Base-by-base conservation (phyloP, 345 rosid genomes). In the Dimocarpus longan region DNA sequence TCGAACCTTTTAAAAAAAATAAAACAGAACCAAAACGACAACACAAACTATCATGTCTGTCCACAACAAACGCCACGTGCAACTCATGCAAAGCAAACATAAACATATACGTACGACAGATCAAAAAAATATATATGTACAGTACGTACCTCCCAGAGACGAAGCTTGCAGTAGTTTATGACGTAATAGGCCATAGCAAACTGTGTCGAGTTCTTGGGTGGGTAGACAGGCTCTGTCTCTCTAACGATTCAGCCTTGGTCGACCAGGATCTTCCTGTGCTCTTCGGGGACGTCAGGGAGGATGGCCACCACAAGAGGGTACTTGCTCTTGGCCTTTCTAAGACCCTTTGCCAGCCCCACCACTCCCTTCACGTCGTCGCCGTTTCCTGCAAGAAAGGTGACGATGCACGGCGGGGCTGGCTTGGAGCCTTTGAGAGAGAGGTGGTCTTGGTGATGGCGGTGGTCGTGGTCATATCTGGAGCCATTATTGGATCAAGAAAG, bases 101-200 rank as follows among this genome's bases (percentile, higher is more conserved):
- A n/a, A n/a, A n/a, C n/a, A n/a, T n/a, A n/a, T n/a, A n/a, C n/a
- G n/a, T n/a, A n/a, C n/a, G n/a, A n/a, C n/a, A n/a, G n/a, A n/a
- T n/a, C n/a, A n/a, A n/a, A n/a, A n/a, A n/a, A n/a, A n/a, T n/a
- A n/a, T n/a, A n/a, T n/a, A n/a, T n/a, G n/a, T n/a, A n/a, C n/a
- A n/a, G n/a, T n/a, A n/a, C 56, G 2, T 81, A 92, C 97, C 90
- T 92, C 88, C 97, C 97, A 92, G 15, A 92, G 90, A 68, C 97
- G 92, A 11, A 92, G 93, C 77, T 92, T 90, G 77, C 92, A 89
- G 84, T 92, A 92, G 82, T 90, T 92, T 83, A 92, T 89, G 80
- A 92, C 94, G 54, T 92, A 92, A 66, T 92, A 88, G 42, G 93
- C 87, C 97, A 92, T 88, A 71, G 94, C 97, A 22, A 90, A 92